Percentiles rank a stretch among this genome's conserved stretches.
These are phyloP conservation scores for Hanseniaspora nectarophila DNA, from an alignment of 805 yeast genomes.

Conservation along the genomic window DNA sequence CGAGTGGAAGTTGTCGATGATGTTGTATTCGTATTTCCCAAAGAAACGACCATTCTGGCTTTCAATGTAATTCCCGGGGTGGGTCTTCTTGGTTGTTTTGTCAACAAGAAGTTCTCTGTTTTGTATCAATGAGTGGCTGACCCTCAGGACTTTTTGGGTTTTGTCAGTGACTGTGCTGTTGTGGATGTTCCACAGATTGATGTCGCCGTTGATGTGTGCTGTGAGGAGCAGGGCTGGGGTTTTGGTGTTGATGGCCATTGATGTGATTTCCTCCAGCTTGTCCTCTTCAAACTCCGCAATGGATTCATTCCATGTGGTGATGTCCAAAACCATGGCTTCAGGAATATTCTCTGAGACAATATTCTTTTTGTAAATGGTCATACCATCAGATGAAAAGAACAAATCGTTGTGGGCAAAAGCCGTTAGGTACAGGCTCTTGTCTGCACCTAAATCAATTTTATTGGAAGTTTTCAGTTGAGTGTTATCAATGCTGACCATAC, in stretches of 20 bases:
- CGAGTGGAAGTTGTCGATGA: conserved; percentile 4
- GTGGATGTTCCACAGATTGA: conserved; percentile 8
- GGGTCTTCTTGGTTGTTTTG: background rate
- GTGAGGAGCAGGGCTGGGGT: background rate
- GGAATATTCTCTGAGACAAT: background rate
- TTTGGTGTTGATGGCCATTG: background rate
- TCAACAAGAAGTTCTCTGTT: conserved; percentile 11
- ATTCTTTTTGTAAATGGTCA: background rate
- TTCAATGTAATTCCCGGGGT: background rate
- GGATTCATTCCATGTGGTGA: conserved; percentile 5
- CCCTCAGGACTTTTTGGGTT: background rate
- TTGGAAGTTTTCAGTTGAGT: background rate
- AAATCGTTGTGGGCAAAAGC: background rate
- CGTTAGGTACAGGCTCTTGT: background rate
- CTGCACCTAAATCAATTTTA: background rate
- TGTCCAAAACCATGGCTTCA: background rate
- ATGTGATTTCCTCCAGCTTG: conserved; percentile 9
- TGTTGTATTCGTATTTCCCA: background rate
- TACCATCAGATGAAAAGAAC: background rate
- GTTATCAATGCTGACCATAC: background rate
- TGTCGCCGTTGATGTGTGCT: conserved; percentile 6
- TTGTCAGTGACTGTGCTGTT: background rate
- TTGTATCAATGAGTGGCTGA: conserved; percentile 6
- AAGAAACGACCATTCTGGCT: background rate
- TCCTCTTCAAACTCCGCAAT: conserved; percentile 13